Evolutionary conservation across 2,329 filamentous ascomycete genomes (phyloP).

Genomic region (Diaporthe citriasiana): DNA sequence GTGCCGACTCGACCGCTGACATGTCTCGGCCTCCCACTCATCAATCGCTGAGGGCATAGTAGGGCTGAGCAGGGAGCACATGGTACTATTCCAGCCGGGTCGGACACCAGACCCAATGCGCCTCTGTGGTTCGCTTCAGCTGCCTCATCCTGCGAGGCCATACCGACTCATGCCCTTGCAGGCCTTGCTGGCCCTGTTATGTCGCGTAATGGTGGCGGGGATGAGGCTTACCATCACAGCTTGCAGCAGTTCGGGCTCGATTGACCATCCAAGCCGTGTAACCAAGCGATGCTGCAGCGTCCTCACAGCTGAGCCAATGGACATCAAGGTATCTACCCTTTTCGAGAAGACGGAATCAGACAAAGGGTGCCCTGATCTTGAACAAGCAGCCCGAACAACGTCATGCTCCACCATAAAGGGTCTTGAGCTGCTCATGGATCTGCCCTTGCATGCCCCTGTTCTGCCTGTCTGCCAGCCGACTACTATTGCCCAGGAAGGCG

Average conservation of each 20-base stretch:
- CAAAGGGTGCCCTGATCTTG: slow-evolving; percentile 14
- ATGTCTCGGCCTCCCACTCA: slow-evolving; percentile 21
- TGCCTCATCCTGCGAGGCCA: neutral
- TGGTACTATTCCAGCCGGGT: neutral
- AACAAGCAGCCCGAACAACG: slow-evolving; percentile 3
- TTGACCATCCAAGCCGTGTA: slow-evolving; percentile 16
- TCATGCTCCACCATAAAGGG: slow-evolving; percentile 26
- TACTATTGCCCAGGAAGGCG: slow-evolving; percentile 3
- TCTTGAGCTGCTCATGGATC: slow-evolving; percentile 12
- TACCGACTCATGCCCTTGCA: neutral
- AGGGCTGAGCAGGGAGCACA: slow-evolving; percentile 28
- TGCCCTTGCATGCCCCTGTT: neutral
- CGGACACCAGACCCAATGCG: neutral
- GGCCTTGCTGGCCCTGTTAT: neutral
- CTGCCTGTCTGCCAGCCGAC: neutral
- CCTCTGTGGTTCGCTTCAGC: neutral
- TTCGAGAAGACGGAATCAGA: slow-evolving; percentile 28
- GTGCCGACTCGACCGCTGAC: slow-evolving; percentile 23
- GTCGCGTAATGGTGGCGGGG: neutral
- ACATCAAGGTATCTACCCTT: neutral
- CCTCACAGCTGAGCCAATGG: neutral
- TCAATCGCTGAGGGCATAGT: neutral
- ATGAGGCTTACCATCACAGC: slow-evolving; percentile 22
- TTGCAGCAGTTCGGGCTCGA: slow-evolving; percentile 6
- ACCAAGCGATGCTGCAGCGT: slow-evolving; percentile 20